Evolutionary conservation across 352 stramenopile species (phyloP).

Genomic region (Phytopythium kandeliae): DNA sequence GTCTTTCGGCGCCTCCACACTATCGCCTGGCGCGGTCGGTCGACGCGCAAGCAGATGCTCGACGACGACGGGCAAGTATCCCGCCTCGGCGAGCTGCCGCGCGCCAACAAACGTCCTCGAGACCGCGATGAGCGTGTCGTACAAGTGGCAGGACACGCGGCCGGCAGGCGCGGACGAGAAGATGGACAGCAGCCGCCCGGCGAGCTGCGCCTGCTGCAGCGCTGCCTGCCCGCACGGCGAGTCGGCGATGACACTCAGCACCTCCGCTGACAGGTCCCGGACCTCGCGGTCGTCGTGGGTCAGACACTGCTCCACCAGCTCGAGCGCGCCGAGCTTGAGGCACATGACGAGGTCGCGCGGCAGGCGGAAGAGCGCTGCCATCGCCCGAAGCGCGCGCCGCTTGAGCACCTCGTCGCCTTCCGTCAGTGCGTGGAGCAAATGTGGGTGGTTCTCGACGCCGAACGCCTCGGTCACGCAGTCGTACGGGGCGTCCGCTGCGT

Average conservation of each 20-base stretch:
- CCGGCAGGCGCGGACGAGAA: constrained; percentile 24
- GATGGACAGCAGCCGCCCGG: constrained; percentile 31
- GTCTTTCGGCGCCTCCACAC: neutral
- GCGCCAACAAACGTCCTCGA: constrained; percentile 38
- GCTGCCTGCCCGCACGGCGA: constrained; percentile 31
- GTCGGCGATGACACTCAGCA: constrained; percentile 52
- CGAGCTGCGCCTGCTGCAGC: constrained; percentile 34
- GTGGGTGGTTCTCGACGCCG: constrained; percentile 60
- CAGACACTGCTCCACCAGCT: constrained; percentile 38
- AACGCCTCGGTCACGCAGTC: constrained; percentile 66
- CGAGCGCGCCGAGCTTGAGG: constrained; percentile 47
- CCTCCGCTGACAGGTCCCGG: constrained; percentile 40
- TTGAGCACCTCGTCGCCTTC: constrained; percentile 46
- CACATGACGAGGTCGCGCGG: constrained; percentile 59
- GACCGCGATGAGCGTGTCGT: constrained; percentile 42
- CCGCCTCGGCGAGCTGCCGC: constrained; percentile 33
- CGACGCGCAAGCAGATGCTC: constrained; percentile 38
- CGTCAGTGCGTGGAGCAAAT: constrained; percentile 51
- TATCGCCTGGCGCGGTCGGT: neutral
- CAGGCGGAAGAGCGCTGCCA: constrained; percentile 48
- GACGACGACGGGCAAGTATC: constrained; percentile 47
- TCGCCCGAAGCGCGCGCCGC: constrained; percentile 39
- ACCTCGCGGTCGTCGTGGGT: constrained; percentile 28
- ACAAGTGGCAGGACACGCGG: constrained; percentile 28
- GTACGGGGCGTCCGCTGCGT: constrained; percentile 47